phyloP scores from a whole-genome alignment of 208 protist species.

The Willaertia magna region DNA sequence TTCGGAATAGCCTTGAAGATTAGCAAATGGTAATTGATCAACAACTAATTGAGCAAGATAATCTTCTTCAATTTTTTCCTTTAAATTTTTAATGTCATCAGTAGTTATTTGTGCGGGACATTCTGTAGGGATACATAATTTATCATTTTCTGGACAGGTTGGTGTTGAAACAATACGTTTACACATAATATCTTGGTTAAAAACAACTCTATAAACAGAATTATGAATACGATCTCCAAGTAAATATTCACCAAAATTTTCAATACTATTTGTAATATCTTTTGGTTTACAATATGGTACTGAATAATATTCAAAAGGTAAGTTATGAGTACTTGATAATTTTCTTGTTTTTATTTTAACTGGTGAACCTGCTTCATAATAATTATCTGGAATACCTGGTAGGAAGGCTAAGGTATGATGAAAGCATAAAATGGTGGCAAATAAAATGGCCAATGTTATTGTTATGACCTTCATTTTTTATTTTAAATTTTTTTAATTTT shows the following conservation, averaged over 20 bases:
- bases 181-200: background rate
- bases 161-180: background rate
- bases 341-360: background rate
- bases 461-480: no score
- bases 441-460: no score
- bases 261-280: constrained; percentile 26
- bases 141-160: background rate
- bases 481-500: no score
- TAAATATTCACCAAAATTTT: constrained; percentile 83
- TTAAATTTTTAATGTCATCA: background rate
- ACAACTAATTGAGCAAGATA: background rate
- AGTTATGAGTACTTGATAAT: background rate
- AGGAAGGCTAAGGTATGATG: no score
- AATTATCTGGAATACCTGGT: background rate
- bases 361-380: background rate
- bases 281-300: constrained; percentile 64
- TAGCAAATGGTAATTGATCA: background rate
- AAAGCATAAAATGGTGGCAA: no score
- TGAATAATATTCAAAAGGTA: constrained; percentile 82
- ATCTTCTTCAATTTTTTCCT: background rate
- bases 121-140: background rate
- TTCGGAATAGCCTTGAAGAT: background rate
- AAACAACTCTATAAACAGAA: constrained; percentile 50
- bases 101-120: background rate
- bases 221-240: constrained; percentile 77